These are phyloP conservation scores for Vigna radiata DNA, from an alignment of 306 rosid species.

Conservation along the genomic window DNA sequence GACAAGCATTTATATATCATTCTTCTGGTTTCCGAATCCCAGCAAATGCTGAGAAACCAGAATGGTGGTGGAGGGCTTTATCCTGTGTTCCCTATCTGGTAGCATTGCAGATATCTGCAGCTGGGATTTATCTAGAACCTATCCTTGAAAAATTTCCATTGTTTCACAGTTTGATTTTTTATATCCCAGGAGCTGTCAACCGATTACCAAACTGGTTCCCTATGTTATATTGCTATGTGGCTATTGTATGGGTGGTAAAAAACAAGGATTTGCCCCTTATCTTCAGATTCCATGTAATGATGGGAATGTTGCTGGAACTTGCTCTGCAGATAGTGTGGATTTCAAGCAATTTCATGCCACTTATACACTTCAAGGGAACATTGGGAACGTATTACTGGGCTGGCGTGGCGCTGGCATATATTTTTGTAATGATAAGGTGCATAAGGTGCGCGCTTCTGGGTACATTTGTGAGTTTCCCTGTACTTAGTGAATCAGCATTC, in stretches of 20 bases:
- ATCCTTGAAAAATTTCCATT: constrained; percentile 55
- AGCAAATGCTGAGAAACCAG: constrained; percentile 70
- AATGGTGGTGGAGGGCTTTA: constrained; percentile 94
- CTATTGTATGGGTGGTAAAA: constrained; percentile 69
- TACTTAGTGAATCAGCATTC: constrained; percentile 71
- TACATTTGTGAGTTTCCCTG: constrained; percentile 69
- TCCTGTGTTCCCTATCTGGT: constrained; percentile 78
- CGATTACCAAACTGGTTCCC: constrained; percentile 81
- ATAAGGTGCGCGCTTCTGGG: constrained; percentile 79
- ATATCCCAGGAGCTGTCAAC: constrained; percentile 76
- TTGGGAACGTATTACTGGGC: constrained; percentile 83
- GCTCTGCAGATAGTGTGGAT: constrained; percentile 64
- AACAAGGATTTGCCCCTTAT: constrained; percentile 68
- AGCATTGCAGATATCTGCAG: constrained; percentile 73
- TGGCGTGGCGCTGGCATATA: constrained; percentile 66
- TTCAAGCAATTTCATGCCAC: constrained; percentile 81
- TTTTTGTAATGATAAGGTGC: constrained; percentile 59
- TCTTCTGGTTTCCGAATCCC: constrained; percentile 62
- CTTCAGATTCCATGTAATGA: constrained; percentile 73
- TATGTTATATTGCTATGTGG: constrained; percentile 61
- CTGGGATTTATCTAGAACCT: constrained; percentile 70
- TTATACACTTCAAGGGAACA: constrained; percentile 78
- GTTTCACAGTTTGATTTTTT: constrained; percentile 60
- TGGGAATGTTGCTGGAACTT: constrained; percentile 77
- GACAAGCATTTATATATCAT: constrained; percentile 61